Conservation (phyloP, 164 flowering plant genomes). For the Piper betle region DNA sequence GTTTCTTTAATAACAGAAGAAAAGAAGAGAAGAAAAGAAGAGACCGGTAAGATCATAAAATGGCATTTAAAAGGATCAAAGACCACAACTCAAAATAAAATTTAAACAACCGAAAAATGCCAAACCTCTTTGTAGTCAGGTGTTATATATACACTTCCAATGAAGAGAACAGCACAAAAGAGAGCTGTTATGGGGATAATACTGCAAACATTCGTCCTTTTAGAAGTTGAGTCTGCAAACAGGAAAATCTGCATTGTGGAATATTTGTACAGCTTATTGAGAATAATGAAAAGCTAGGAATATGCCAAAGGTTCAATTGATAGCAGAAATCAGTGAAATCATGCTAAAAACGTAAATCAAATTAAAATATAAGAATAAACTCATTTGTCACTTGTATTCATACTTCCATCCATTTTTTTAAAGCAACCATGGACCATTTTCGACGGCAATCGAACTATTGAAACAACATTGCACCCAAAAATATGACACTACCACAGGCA, state of each 20-base stretch:
- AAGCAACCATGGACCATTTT: background rate
- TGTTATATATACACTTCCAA: conserved; percentile 17
- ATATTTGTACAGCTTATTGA: background rate
- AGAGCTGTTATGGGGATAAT: conserved; percentile 30
- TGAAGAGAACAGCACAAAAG: conserved; percentile 31
- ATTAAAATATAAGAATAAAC: too few relatives aligned
- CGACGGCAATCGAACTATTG: background rate
- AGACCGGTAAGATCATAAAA: too few relatives aligned
- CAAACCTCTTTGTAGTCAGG: conserved; percentile 20
- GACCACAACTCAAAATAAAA: too few relatives aligned
- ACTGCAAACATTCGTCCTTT: conserved; percentile 33
- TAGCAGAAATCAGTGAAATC: too few relatives aligned
- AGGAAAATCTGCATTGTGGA: conserved; percentile 25
- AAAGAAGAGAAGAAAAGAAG: background rate
- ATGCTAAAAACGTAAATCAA: too few relatives aligned
- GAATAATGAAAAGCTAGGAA: background rate
- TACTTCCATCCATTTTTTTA: background rate
- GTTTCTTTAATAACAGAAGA: conserved; percentile 25
- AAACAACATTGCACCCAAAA: too few relatives aligned
- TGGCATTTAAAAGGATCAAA: background rate
- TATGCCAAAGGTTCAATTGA: too few relatives aligned
- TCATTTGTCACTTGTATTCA: too few relatives aligned
- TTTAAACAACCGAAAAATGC: too few relatives aligned
- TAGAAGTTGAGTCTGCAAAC: conserved; percentile 32
- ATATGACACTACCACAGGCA: too few relatives aligned